phyloP scores from a whole-genome alignment of 179 eudicot genomes.

The Spinacia oleracea region DNA sequence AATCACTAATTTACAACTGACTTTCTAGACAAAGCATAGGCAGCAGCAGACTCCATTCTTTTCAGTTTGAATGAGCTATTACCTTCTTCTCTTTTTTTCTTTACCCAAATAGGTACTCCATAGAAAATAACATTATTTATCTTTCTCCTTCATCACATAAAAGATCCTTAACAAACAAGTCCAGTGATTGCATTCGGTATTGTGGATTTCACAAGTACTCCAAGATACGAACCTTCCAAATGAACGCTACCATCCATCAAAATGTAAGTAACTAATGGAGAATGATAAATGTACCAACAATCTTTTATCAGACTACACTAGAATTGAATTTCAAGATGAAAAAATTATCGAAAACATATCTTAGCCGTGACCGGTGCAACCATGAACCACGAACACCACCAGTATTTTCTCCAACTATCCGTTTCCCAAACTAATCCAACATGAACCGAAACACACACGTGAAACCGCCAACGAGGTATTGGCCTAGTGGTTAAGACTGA shows the following conservation, averaged over 20 bases:
- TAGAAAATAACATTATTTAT: not conserved
- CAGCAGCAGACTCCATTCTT: not conserved
- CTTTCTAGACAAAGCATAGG: not conserved
- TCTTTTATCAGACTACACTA: not conserved
- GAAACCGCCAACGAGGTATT: too few relatives aligned
- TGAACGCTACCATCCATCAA: not conserved
- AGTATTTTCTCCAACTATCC: not conserved
- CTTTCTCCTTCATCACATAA: not conserved
- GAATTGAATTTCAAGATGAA: not conserved
- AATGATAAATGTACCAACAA: not conserved
- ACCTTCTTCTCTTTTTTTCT: not conserved
- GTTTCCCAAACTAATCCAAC: not conserved
- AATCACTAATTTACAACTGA: not conserved
- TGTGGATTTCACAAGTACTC: not conserved
- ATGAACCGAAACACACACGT: not conserved
- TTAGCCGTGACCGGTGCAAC: not conserved
- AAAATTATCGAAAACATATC: not conserved
- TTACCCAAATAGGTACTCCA: not conserved
- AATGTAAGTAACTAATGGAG: not conserved
- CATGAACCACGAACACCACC: not conserved
- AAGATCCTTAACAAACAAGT: not conserved
- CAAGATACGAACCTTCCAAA: not conserved
- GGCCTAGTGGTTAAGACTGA: too few relatives aligned
- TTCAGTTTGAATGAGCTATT: not conserved
- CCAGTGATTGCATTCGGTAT: not conserved